Evolutionary conservation across 2,329 filamentous ascomycete genomes (phyloP).

Genomic region (Scleromitrula shiraiana): DNA sequence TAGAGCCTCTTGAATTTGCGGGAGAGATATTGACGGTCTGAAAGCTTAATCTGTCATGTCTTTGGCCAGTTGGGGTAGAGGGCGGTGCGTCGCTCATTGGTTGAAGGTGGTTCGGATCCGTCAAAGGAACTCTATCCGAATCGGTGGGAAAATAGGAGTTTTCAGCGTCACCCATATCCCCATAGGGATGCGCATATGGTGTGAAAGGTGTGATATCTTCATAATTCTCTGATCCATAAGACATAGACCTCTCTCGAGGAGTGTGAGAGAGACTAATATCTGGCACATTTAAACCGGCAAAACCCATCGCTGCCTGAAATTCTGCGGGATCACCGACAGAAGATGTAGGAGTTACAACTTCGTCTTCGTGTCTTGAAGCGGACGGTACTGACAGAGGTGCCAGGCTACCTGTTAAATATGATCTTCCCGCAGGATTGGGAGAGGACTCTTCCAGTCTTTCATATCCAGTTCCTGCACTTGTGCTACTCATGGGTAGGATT

Average conservation of each 20-base stretch:
- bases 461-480: constrained; percentile 21
- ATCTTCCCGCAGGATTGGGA: constrained; percentile 21
- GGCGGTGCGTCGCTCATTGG: constrained; percentile 43
- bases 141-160: constrained; percentile 33
- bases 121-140: constrained; percentile 53
- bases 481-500: constrained; percentile 22
- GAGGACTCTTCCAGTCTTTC: constrained; percentile 27
- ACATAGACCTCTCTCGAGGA: constrained; percentile 17
- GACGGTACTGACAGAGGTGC: constrained; percentile 10
- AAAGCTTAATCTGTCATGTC: constrained; percentile 42
- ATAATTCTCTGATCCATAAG: constrained; percentile 23
- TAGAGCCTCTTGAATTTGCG: constrained; percentile 35
- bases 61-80: constrained; percentile 32
- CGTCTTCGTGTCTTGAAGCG: constrained; percentile 12
- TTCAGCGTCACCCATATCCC: constrained; percentile 18
- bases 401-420: constrained; percentile 10
- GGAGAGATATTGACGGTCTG: constrained; percentile 44
- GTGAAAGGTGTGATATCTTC: constrained; percentile 16
- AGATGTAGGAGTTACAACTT: constrained; percentile 20
- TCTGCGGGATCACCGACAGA: constrained; percentile 26
- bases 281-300: constrained; percentile 29
- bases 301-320: constrained; percentile 29
- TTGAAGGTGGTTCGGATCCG: constrained; percentile 45
- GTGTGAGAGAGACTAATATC: constrained; percentile 27
- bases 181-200: constrained; percentile 14